phyloP scores from a whole-genome alignment of 768 basidiomycete genomes.

The Boletus sp. region DNA sequence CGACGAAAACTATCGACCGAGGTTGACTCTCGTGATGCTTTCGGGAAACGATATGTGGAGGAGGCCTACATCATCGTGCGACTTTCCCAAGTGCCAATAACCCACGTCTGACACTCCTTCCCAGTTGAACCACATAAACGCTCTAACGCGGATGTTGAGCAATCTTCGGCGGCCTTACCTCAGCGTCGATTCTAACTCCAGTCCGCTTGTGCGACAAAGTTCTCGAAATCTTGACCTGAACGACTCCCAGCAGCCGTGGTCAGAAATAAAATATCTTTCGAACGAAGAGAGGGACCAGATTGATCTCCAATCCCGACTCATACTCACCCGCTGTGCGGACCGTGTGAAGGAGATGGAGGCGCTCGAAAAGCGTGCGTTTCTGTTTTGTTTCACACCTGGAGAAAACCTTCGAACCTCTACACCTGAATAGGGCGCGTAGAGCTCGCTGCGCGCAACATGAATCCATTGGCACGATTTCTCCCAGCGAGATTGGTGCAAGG shows the following conservation, averaged over 20 bases:
- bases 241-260: constrained; percentile 52
- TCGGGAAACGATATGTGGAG: constrained; percentile 64
- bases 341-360: constrained; percentile 85
- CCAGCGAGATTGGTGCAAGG: constrained; percentile 67
- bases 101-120: background rate
- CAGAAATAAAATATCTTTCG: constrained; percentile 64
- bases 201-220: constrained; percentile 49
- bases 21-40: constrained; percentile 36
- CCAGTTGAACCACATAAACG: constrained; percentile 71
- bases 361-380: constrained; percentile 76
- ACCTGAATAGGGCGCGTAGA: constrained; percentile 56
- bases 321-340: constrained; percentile 82
- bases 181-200: constrained; percentile 60
- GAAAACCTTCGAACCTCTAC: constrained; percentile 15
- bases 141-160: constrained; percentile 66
- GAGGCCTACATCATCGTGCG: constrained; percentile 74
- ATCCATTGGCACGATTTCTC: constrained; percentile 65
- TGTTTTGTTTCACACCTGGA: constrained; percentile 13
- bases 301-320: constrained; percentile 85
- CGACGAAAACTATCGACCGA: constrained; percentile 45
- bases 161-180: constrained; percentile 85
- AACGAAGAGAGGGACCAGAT: constrained; percentile 96
- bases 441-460: constrained; percentile 59
- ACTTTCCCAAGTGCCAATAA: background rate
- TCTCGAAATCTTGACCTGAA: constrained; percentile 55